Conservation (phyloP, 208 protist species). For the Leishmania tropica region DNA sequence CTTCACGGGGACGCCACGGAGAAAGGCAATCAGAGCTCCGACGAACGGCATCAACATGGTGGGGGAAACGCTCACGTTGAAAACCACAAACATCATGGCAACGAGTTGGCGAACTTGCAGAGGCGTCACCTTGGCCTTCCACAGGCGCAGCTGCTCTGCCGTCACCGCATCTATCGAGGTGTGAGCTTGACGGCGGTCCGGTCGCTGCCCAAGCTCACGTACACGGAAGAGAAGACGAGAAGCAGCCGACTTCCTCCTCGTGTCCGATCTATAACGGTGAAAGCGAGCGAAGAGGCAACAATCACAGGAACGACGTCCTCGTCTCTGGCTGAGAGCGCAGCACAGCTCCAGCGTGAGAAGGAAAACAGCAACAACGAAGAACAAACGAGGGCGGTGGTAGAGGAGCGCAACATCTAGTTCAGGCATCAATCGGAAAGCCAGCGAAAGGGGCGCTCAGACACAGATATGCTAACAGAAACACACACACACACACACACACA, state of each 20-base stretch:
- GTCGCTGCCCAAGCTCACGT: not conserved
- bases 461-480: not conserved
- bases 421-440: not conserved
- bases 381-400: not conserved
- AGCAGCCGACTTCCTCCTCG: not conserved
- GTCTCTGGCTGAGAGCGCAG: not conserved
- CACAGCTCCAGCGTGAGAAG: not conserved
- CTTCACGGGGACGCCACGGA: conserved; percentile 37
- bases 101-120: conserved; percentile 62
- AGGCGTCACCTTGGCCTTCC: conserved; percentile 39
- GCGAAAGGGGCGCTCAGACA: conserved; percentile 1
- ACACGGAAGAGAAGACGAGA: not conserved
- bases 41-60: conserved; percentile 75
- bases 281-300: not conserved
- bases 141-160: not conserved
- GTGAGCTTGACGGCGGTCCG: not conserved
- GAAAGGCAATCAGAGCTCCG: conserved; percentile 45
- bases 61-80: conserved; percentile 64
- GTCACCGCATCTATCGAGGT: not conserved
- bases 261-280: not conserved
- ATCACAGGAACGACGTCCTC: not conserved
- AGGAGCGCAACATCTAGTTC: no score
- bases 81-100: conserved; percentile 55
- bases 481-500: not conserved
- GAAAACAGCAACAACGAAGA: not conserved